These are phyloP conservation scores for Ceratocystiopsis sp. DNA, from an alignment of 2,329 filamentous ascomycete genomes.

Conservation along the genomic window DNA sequence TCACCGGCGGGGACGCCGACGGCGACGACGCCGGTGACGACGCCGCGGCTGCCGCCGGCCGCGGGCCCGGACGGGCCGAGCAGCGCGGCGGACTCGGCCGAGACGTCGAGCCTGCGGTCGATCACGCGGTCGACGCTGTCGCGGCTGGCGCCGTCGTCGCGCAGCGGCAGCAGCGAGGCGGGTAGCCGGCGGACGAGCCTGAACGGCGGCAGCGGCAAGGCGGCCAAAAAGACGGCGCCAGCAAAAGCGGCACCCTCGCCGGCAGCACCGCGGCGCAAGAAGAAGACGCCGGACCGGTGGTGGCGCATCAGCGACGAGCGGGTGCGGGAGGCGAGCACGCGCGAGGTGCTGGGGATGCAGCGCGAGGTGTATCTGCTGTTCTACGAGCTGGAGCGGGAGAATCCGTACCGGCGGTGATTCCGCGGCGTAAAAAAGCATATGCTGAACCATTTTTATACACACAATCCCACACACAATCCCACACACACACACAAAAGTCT, in stretches of 20 bases:
- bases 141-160: conserved; percentile 22
- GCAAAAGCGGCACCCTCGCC: conserved; percentile 2
- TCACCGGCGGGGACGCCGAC: conserved; percentile 40
- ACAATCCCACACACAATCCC: too few species aligned
- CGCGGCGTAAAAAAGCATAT: not conserved
- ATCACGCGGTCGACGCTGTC: conserved; percentile 38
- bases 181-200: not conserved
- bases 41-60: conserved; percentile 22
- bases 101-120: conserved; percentile 36
- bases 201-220: not conserved
- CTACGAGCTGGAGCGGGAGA: conserved; percentile 57
- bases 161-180: conserved; percentile 14
- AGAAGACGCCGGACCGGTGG: conserved; percentile 58
- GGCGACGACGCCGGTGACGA: conserved; percentile 23
- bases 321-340: conserved; percentile 83
- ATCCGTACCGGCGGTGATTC: too few species aligned
- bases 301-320: conserved; percentile 98
- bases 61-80: conserved; percentile 13
- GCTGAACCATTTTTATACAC: too few species aligned
- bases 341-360: conserved; percentile 83
- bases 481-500: too few species aligned
- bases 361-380: conserved; percentile 92
- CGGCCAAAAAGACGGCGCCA: not conserved
- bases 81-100: conserved; percentile 16
- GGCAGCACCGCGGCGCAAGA: conserved; percentile 13